Percentiles rank a stretch among this genome's conserved stretches.
These are phyloP conservation scores for Pyrenula massariospora DNA, from an alignment of 495 filamentous ascomycete genomes.

Conservation along the genomic window DNA sequence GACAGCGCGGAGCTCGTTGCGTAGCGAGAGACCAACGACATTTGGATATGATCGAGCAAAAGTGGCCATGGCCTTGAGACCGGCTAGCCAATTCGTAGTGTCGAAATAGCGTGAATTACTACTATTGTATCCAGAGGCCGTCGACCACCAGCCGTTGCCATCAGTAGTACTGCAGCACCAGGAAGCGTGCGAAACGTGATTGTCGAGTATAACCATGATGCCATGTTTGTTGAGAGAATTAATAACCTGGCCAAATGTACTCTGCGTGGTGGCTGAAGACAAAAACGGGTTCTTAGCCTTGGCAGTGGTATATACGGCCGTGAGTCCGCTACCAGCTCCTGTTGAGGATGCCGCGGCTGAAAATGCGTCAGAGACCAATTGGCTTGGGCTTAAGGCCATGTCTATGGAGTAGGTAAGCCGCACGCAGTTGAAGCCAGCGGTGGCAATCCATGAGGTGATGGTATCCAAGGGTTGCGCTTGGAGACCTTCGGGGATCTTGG, in stretches of 20 bases:
- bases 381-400: conserved; percentile 24
- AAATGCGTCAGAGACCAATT: conserved; percentile 26
- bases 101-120: not conserved
- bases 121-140: conserved; percentile 26
- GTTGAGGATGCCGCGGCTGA: conserved; percentile 19
- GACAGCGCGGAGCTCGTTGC: conserved; percentile 36
- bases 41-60: conserved; percentile 25
- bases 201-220: conserved; percentile 37
- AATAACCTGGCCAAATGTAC: conserved; percentile 26
- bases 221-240: conserved; percentile 23
- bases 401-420: conserved; percentile 41
- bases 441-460: conserved; percentile 28
- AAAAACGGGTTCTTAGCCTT: conserved; percentile 26
- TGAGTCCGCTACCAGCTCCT: conserved; percentile 16
- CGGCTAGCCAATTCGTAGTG: not conserved
- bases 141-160: conserved; percentile 43
- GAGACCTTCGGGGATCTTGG: conserved; percentile 37
- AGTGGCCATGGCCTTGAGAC: conserved; percentile 14
- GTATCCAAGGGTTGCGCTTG: conserved; percentile 28
- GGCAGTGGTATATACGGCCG: conserved; percentile 18
- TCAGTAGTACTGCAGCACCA: conserved; percentile 40
- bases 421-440: conserved; percentile 39
- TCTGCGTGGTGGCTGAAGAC: conserved; percentile 16
- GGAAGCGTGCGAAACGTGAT: conserved; percentile 34
- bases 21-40: conserved; percentile 32